Percentiles rank a stretch among this genome's conserved stretches.
Conservation (phyloP, 495 filamentous ascomycete genomes). For the Annulohypoxylon bovei region DNA sequence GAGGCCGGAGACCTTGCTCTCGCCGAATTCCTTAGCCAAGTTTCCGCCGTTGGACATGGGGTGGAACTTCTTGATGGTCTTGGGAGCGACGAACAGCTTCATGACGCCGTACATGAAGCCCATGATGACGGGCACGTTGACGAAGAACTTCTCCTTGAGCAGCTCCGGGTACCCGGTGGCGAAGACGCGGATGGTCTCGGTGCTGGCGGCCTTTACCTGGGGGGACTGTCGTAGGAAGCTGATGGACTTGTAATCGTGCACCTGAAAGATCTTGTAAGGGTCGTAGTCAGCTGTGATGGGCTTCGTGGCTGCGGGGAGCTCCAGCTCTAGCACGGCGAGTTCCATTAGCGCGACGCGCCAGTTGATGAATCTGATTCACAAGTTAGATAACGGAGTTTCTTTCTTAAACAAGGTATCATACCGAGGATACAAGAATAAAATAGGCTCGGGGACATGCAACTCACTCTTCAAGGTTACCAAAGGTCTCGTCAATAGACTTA, state of each 20-base stretch:
- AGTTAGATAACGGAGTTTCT: constrained; percentile 23
- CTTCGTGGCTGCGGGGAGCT: constrained; percentile 69
- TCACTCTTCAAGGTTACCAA: constrained; percentile 80
- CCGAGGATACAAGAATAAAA: not conserved
- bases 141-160: constrained; percentile 88
- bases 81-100: constrained; percentile 79
- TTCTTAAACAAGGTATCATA: not conserved
- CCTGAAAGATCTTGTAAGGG: constrained; percentile 86
- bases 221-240: constrained; percentile 81
- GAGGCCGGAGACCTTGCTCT: constrained; percentile 57
- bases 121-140: constrained; percentile 90
- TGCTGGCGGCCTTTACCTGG: constrained; percentile 72
- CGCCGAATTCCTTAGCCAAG: constrained; percentile 69
- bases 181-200: constrained; percentile 82
- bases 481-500: constrained; percentile 74
- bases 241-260: constrained; percentile 89
- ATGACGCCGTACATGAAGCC: constrained; percentile 83
- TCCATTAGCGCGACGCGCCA: constrained; percentile 93
- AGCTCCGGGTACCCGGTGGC: constrained; percentile 85
- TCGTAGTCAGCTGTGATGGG: constrained; percentile 80
- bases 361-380: constrained; percentile 71
- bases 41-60: constrained; percentile 79
- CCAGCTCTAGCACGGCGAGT: constrained; percentile 73
- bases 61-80: constrained; percentile 87
- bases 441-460: constrained; percentile 40